Base-by-base conservation (phyloP, 345 rosid genomes). In the Gossypium arboreum region DNA sequence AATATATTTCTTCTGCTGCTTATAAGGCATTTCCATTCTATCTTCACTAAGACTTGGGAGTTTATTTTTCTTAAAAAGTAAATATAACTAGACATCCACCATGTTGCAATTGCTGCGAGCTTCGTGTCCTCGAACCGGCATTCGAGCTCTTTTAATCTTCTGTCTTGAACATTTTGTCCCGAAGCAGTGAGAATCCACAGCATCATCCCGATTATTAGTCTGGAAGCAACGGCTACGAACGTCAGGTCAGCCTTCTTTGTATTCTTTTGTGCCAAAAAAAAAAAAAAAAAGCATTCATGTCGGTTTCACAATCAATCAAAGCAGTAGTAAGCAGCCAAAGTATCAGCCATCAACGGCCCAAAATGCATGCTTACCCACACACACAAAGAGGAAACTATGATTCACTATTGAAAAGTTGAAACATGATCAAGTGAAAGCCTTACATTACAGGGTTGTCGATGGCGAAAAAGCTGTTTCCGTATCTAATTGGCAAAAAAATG, bases 171-270 rank as follows among this genome's bases (percentile, higher is more conserved):
- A 50, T 22, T 24, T 56, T 18, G 9, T 56, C 60, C 8, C 25
- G 25, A 56, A 57, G 88, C 90, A 2, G 97, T 97, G 52, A 92
- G 92, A 78, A 85, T 86, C 97, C 97, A 89, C 10, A 91, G 83
- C 41, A 34, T 34, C 41, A 34, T 20, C 94, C 97, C 97, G 34
- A 97, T 92, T 34, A 94, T 87, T 29, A 94, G 79, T 55, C 97
- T 97, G 0, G 97, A 89, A 54, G 98, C 98, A 3, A 91, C 88
- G 1, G 92, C 91, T 0, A 97, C 91, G 80, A 92, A 82, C 97
- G 87, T 92, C 45, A 80, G 62, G 64, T 92, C 94, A 7, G 93
- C 94, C 68, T 76, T 84, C 81, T 80, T 87, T 43, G 83, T 16
- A 17, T 88, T 78, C 3, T 65, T 82, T 86, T 91, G 78, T 88